Conservation (phyloP, 2,329 filamentous ascomycete genomes). For the Fusarium nodosum region DNA sequence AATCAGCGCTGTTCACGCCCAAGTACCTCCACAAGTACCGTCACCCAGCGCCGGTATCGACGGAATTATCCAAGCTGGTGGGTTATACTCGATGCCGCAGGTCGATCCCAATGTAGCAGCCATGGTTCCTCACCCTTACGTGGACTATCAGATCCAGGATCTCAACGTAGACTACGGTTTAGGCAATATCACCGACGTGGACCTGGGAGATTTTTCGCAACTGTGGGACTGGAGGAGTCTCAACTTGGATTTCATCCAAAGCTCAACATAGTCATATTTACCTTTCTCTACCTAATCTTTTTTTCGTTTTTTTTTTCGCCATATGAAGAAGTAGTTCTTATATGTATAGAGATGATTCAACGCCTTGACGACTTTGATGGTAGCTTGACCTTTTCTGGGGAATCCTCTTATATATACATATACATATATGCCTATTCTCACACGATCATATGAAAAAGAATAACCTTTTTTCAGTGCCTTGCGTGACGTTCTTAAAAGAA, state of each 20-base stretch:
- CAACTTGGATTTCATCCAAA: slow-evolving; percentile 44
- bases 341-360: slow-evolving; percentile 32
- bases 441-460: neutral
- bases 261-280: slow-evolving; percentile 24
- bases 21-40: slow-evolving; percentile 18
- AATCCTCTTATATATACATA: neutral
- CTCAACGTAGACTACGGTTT: slow-evolving; percentile 29
- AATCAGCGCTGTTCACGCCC: neutral
- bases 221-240: slow-evolving; percentile 48
- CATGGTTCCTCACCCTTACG: slow-evolving; percentile 29
- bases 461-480: neutral
- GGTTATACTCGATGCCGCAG: slow-evolving; percentile 24
- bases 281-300: neutral
- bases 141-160: slow-evolving; percentile 28
- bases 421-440: neutral
- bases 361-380: slow-evolving; percentile 4
- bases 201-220: slow-evolving; percentile 43
- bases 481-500: neutral
- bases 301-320: neutral
- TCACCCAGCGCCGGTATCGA: slow-evolving; percentile 40
- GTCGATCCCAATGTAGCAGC: slow-evolving; percentile 9
- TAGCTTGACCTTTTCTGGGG: slow-evolving; percentile 5
- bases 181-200: slow-evolving; percentile 41
- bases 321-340: slow-evolving; percentile 7
- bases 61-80: slow-evolving; percentile 24